Percentiles rank a stretch among this genome's conserved stretches.
These are phyloP conservation scores for Diatrype stigma DNA, from an alignment of 2,329 filamentous ascomycete species.

Conservation along the genomic window DNA sequence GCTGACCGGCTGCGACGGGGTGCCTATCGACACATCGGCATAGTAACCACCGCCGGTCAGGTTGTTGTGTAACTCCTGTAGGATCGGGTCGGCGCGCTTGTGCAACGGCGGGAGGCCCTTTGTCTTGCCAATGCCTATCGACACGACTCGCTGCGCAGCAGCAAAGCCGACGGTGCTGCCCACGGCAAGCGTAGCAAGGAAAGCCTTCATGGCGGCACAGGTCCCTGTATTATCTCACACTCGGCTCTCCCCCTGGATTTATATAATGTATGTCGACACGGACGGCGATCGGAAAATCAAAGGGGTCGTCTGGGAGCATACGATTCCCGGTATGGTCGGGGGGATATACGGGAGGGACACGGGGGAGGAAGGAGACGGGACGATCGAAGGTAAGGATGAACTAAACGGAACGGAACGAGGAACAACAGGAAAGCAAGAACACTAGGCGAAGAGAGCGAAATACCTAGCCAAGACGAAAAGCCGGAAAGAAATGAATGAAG, in stretches of 20 bases:
- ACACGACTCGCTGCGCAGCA: slow-evolving; percentile 20
- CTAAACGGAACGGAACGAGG: neutral
- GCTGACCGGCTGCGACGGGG: slow-evolving; percentile 49
- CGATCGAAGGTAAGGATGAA: neutral
- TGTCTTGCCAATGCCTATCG: slow-evolving; percentile 19
- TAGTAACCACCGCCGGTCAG: slow-evolving; percentile 53
- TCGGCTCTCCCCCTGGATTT: neutral
- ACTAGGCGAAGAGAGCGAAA: too few species aligned
- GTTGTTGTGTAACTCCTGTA: slow-evolving; percentile 47
- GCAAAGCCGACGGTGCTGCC: neutral
- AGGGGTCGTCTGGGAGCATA: too few species aligned
- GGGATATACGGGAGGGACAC: neutral
- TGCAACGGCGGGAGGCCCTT: slow-evolving; percentile 21
- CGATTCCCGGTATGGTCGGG: neutral
- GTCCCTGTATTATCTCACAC: neutral
- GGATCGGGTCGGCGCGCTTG: slow-evolving; percentile 5
- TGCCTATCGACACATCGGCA: slow-evolving; percentile 54
- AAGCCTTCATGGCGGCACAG: neutral
- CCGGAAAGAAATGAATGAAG: too few species aligned
- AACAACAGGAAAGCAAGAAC: neutral
- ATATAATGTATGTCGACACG: neutral
- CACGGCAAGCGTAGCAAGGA: neutral
- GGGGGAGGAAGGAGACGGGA: neutral
- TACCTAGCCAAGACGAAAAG: too few species aligned
- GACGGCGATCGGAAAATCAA: too few species aligned